Evolutionary conservation across 805 yeast species (phyloP).

Genomic region (Barnettozyma botsteinii): DNA sequence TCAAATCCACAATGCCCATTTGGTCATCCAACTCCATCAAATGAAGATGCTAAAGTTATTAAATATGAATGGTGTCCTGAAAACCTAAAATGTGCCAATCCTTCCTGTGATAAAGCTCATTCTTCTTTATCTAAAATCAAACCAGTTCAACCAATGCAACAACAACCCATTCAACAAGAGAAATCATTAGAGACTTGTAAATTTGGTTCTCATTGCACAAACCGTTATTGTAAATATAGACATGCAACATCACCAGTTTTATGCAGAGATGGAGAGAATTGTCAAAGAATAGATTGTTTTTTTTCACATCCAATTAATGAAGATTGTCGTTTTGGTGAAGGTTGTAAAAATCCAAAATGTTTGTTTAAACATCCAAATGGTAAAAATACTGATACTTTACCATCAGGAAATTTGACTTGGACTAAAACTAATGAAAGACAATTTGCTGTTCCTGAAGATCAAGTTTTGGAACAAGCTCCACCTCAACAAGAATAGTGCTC

Average conservation of each 20-base stretch:
- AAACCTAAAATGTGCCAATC: conserved; percentile 58
- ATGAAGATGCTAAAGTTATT: conserved; percentile 63
- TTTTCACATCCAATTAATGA: conserved; percentile 79
- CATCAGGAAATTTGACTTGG: conserved; percentile 20
- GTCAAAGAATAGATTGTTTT: conserved; percentile 74
- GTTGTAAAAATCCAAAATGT: conserved; percentile 70
- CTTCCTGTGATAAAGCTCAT: conserved; percentile 68
- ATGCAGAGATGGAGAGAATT: conserved; percentile 78
- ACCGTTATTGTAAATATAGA: conserved; percentile 72
- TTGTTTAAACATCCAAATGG: conserved; percentile 77
- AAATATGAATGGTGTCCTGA: conserved; percentile 71
- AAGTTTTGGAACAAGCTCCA: conserved; percentile 65
- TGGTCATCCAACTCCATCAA: conserved; percentile 90
- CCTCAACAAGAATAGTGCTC: conserved; percentile 25
- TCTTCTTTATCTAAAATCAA: conserved; percentile 61
- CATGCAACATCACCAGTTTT: conserved; percentile 70
- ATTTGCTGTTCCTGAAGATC: conserved; percentile 74
- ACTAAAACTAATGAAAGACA: conserved; percentile 51
- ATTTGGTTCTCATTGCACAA: conserved; percentile 71
- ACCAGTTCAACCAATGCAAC: conserved; percentile 27
- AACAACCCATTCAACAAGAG: conserved; percentile 31
- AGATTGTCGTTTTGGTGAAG: conserved; percentile 72
- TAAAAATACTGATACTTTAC: conserved; percentile 31
- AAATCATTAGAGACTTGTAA: conserved; percentile 76
- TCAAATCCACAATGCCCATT: conserved; percentile 76